Conservation (phyloP, 2,329 filamentous ascomycete species). For the Alternaria angustiovoidea region DNA sequence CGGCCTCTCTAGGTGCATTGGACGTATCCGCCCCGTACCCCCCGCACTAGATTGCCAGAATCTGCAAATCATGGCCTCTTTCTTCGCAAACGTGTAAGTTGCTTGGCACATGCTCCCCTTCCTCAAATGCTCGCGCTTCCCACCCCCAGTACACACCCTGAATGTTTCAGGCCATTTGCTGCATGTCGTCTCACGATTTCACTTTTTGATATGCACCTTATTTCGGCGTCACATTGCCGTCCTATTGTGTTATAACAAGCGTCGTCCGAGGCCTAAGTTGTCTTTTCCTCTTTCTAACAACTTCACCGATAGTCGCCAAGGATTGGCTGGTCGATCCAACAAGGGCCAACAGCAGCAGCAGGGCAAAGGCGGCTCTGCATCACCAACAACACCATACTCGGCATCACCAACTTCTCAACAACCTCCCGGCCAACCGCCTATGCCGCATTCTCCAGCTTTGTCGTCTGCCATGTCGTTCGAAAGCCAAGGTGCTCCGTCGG, state of each 20-base stretch:
- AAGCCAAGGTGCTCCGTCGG: constrained; percentile 59
- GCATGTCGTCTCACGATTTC: constrained; percentile 36
- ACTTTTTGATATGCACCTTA: constrained; percentile 23
- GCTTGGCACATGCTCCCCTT: constrained; percentile 45
- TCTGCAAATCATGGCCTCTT: constrained; percentile 48
- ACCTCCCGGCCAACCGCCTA: constrained; percentile 44
- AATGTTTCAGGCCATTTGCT: constrained; percentile 41
- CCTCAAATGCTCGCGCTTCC: constrained; percentile 36
- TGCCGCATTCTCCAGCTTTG: constrained; percentile 46
- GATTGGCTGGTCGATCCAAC: constrained; percentile 54
- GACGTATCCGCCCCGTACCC: constrained; percentile 16
- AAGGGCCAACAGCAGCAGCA: constrained; percentile 47
- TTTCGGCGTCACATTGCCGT: constrained; percentile 8
- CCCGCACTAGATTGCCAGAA: constrained; percentile 15
- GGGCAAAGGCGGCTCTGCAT: constrained; percentile 48
- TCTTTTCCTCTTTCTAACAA: constrained; percentile 32
- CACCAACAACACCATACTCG: constrained; percentile 47
- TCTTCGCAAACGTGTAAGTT: constrained; percentile 55
- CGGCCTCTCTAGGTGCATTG: constrained; percentile 22
- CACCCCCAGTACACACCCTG: constrained; percentile 33
- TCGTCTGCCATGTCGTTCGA: constrained; percentile 69
- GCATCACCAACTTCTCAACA: constrained; percentile 47
- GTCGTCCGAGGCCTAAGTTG: constrained; percentile 11
- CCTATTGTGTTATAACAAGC: constrained; percentile 10
- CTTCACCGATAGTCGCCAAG: constrained; percentile 49